Evolutionary conservation across 2,329 filamentous ascomycete species (phyloP).

Genomic region (Fusarium dimerum): DNA sequence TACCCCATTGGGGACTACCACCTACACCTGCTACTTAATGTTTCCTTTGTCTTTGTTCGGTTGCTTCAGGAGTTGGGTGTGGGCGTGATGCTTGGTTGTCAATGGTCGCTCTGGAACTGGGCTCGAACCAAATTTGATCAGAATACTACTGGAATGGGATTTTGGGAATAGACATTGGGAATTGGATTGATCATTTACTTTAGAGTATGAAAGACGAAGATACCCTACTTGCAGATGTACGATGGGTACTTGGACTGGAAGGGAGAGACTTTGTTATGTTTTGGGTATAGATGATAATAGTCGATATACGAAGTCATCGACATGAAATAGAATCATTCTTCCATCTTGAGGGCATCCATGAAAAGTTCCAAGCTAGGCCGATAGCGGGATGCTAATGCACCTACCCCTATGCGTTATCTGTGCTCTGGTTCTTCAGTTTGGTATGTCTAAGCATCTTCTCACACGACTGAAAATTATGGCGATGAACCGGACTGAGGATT

Average conservation of each 20-base stretch:
- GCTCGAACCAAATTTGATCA: constrained; percentile 10
- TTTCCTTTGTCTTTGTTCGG: constrained; percentile 6
- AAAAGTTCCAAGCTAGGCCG: background rate
- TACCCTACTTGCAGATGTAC: constrained; percentile 19
- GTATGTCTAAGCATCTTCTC: too few species aligned
- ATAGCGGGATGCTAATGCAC: too few species aligned
- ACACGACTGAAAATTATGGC: too few species aligned
- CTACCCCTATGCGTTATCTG: too few species aligned
- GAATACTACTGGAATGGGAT: constrained; percentile 13
- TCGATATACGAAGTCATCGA: background rate
- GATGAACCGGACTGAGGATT: too few species aligned
- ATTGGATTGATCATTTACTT: constrained; percentile 1
- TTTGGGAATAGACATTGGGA: constrained; percentile 14
- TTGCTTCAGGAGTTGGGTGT: constrained; percentile 11
- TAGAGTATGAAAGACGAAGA: constrained; percentile 9
- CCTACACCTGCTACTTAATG: constrained; percentile 10
- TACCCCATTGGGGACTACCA: constrained; percentile 13
- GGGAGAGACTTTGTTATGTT: constrained; percentile 3
- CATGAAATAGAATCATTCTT: background rate
- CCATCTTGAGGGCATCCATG: background rate
- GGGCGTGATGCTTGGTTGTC: constrained; percentile 1
- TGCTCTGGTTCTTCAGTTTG: too few species aligned
- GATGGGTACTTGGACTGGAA: constrained; percentile 14
- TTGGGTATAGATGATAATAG: constrained; percentile 2
- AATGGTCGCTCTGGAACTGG: constrained; percentile 8